Evolutionary conservation across 148 eudicot species (phyloP).

Genomic region (Amaranthus cruentus): DNA sequence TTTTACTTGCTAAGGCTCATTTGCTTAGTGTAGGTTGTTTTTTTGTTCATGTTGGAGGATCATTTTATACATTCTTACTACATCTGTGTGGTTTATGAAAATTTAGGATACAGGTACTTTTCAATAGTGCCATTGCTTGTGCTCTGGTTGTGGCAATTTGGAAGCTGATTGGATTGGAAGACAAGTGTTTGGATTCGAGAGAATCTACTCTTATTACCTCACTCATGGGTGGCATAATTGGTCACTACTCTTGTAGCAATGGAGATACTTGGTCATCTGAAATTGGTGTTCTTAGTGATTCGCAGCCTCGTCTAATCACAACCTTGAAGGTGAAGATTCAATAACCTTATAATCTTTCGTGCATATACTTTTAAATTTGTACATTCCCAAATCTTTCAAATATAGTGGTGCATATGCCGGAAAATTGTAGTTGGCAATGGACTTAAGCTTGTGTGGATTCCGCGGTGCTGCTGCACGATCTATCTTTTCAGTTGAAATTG

Average conservation of each 20-base stretch:
- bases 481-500: neutral
- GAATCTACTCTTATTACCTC: conserved; percentile 64
- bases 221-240: conserved; percentile 75
- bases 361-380: neutral
- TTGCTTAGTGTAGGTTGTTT: neutral
- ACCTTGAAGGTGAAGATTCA: conserved; percentile 60
- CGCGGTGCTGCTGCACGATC: neutral
- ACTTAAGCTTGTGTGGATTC: neutral
- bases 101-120: conserved; percentile 79
- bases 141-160: conserved; percentile 52
- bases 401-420: neutral
- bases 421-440: neutral
- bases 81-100: conserved; percentile 4
- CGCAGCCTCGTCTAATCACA: conserved; percentile 76
- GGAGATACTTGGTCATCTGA: conserved; percentile 99
- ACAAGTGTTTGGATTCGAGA: conserved; percentile 67
- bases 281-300: conserved; percentile 82
- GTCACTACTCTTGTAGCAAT: conserved; percentile 84
- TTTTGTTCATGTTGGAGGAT: neutral
- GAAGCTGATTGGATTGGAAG: conserved; percentile 51
- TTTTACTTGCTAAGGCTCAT: neutral
- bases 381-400: neutral
- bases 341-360: neutral
- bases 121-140: conserved; percentile 64
- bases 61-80: conserved; percentile 2